Conservation (phyloP, 257 asterid genomes). For the Solanum bulbocastanum region DNA sequence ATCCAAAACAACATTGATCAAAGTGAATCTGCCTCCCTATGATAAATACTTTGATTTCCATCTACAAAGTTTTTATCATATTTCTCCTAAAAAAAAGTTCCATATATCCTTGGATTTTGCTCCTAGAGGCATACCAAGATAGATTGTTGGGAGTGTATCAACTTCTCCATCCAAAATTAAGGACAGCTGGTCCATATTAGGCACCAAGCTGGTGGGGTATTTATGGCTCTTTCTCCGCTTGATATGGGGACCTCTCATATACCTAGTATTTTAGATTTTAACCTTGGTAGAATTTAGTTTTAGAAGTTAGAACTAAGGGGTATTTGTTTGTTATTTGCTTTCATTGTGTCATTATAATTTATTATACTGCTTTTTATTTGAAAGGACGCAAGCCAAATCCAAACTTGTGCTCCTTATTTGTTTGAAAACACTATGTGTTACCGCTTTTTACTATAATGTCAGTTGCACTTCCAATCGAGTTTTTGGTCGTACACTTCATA, state of each 20-base stretch:
- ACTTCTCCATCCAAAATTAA: background rate
- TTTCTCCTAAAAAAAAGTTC: background rate
- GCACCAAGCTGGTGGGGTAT: background rate
- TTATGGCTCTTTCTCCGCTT: background rate
- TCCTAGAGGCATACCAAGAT: background rate
- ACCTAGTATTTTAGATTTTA: too few species aligned
- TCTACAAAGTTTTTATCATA: background rate
- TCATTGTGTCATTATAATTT: too few species aligned
- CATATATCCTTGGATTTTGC: background rate
- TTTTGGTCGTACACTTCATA: too few species aligned
- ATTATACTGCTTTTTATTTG: too few species aligned
- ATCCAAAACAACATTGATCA: background rate
- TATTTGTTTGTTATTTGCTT: too few species aligned
- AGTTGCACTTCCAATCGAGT: too few species aligned
- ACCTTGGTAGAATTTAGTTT: too few species aligned
- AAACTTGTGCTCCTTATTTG: too few species aligned
- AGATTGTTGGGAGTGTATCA: background rate
- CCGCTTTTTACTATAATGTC: too few species aligned
- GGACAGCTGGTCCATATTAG: background rate
- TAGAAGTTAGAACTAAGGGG: too few species aligned
- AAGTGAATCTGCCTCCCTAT: background rate
- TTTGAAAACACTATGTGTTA: too few species aligned
- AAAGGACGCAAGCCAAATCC: too few species aligned
- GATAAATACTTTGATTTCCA: background rate
- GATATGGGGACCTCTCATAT: background rate